Percentiles rank a stretch among this genome's conserved stretches.
phyloP scores from a whole-genome alignment of 225 moss, liverwort and hornwort species.

The Pleurozium schreberi region DNA sequence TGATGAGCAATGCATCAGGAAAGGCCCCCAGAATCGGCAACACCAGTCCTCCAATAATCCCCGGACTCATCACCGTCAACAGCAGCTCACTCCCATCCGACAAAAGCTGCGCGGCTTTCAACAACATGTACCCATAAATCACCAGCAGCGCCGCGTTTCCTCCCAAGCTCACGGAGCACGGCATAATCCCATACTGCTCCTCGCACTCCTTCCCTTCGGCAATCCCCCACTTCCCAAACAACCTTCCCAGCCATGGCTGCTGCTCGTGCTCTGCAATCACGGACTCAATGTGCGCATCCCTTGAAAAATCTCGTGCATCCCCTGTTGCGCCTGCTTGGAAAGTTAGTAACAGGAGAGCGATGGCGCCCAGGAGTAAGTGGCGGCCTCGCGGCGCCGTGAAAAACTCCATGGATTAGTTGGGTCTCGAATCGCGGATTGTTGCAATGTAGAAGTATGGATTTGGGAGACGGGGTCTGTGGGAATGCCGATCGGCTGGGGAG shows the following conservation, averaged over 20 bases:
- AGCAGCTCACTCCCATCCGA: conserved; percentile 79
- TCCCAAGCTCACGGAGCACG: conserved; percentile 64
- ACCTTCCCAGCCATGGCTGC: conserved; percentile 15
- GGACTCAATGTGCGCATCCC: background rate
- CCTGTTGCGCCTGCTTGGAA: background rate
- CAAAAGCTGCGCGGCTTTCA: conserved; percentile 59
- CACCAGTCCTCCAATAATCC: conserved; percentile 83
- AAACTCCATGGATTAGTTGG: background rate
- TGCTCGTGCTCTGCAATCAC: background rate
- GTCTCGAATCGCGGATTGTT: background rate
- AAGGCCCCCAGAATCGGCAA: conserved; percentile 79
- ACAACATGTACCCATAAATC: conserved; percentile 50
- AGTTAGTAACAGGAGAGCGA: background rate
- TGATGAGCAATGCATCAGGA: conserved; percentile 82
- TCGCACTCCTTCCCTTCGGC: conserved; percentile 44
- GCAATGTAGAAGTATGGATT: background rate
- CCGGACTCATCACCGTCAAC: conserved; percentile 63
- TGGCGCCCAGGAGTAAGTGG: background rate
- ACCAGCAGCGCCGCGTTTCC: conserved; percentile 62
- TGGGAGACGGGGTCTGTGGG: background rate
- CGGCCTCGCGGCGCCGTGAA: background rate
- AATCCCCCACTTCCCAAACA: conserved; percentile 25
- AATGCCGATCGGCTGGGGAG: background rate
- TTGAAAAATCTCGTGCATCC: background rate
- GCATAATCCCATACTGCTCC: conserved; percentile 82